Conservation (phyloP, 163 green algal species). For the Volvox carteri region DNA sequence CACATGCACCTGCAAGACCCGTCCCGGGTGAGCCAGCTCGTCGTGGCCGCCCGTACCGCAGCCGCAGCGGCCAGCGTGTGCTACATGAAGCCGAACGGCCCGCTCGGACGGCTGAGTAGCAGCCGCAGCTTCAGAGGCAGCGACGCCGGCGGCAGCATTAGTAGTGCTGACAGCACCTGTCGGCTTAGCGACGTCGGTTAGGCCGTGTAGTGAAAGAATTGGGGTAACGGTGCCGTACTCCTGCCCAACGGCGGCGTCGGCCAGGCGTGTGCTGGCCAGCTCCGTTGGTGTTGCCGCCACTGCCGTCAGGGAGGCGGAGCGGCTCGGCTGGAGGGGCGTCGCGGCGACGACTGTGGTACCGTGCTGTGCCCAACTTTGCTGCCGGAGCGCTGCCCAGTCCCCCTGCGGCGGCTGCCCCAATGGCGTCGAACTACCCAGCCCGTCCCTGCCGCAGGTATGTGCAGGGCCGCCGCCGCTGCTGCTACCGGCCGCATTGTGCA, state of each 20-base stretch:
- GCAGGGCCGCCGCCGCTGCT: background rate
- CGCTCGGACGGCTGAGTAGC: background rate
- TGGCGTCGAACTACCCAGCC: background rate
- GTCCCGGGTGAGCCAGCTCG: constrained; percentile 38
- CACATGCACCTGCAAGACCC: constrained; percentile 31
- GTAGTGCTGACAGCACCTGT: too few relatives aligned
- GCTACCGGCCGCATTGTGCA: too few relatives aligned
- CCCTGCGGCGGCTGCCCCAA: background rate
- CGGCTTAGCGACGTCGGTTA: too few relatives aligned
- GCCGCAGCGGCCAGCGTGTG: background rate
- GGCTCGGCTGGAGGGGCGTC: background rate
- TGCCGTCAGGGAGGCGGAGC: background rate
- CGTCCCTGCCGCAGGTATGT: background rate
- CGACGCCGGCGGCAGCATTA: too few relatives aligned
- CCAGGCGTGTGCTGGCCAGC: background rate
- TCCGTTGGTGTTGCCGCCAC: background rate
- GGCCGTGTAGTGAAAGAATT: background rate
- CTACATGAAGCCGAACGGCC: too few relatives aligned
- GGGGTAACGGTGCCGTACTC: background rate
- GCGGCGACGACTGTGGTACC: background rate
- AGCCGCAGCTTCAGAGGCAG: too few relatives aligned
- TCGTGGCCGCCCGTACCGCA: background rate
- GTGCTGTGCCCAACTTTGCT: background rate
- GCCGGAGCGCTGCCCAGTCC: background rate
- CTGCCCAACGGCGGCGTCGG: background rate